Evolutionary conservation across 805 yeast genomes (phyloP), one percentile per base, ranked within the genome.

Genomic region (Lipomyces sp.): DNA sequence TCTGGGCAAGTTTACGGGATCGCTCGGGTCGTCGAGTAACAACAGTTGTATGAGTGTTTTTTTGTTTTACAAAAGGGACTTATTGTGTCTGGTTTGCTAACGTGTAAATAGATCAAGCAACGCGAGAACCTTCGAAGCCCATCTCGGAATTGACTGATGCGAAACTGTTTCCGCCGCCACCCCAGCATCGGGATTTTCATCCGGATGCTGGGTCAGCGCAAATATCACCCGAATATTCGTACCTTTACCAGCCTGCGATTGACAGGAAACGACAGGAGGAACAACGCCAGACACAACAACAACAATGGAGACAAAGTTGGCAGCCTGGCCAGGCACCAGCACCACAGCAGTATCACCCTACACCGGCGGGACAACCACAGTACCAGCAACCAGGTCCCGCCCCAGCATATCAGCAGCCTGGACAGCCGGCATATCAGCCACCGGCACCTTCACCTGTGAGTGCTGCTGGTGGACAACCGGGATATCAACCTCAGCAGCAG

Each of bases 111-210:
- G 48, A n/a, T 42, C n/a, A 42, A 42, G 5, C 48, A 15, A 18
- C 18, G 34, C 57, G 77, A 34, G 75, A 39, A 53, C 53, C 71
- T 11, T 18, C 67, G 37, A 51, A 50, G 24, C 71, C 80, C 18
- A 51, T 77, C 68, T 55, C 74, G n/a, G 67, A 78, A 3, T 63
- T 77, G 57, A 74, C 67, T 42, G 78, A 79, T 60, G 77, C 82
- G 29, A 69, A 65, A 11, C 60, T 80, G 8, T 77, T 81, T 62
- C 84, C 85, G 2, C 77, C 82, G 10, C 85, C 85, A 0, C 87
- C 87, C 0, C 76, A 73, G 60, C 77, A 85, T 48, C 76, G 75
- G 34, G 82, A 77, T 15, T 74, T 75, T 24, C 75, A 78, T 10
- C 72, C 73, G 15, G 78, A 64, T 4, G 76, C 72, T 7, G 65